Conservation (phyloP, 106 monocot genomes). For the Dendrobium chrysotoxum region DNA sequence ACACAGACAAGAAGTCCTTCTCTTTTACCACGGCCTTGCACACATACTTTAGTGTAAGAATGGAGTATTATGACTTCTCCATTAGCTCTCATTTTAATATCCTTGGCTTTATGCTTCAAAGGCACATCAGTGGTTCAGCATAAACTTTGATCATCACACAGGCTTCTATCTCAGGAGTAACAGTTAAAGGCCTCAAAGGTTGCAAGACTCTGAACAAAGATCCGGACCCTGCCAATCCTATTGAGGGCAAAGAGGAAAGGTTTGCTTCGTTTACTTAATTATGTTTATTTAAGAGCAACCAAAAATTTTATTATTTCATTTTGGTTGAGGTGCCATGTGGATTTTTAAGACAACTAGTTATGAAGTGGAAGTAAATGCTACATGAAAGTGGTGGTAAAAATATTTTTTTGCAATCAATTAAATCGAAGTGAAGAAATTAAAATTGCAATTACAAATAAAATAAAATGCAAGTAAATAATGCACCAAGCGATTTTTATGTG, state of each 20-base stretch:
- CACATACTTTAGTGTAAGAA: constrained; percentile 84
- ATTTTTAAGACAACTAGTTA: background rate
- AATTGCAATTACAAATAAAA: too few species aligned
- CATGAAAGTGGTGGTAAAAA: too few species aligned
- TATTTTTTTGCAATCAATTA: too few species aligned
- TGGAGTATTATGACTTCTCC: background rate
- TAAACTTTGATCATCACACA: constrained; percentile 17
- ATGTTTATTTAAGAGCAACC: background rate
- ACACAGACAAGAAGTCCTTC: constrained; percentile 80
- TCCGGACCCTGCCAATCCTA: constrained; percentile 88
- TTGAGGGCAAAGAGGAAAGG: constrained; percentile 82
- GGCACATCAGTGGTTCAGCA: background rate
- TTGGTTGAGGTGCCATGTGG: background rate
- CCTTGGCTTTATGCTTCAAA: constrained; percentile 6
- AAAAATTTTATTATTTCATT: background rate
- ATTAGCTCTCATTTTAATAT: background rate
- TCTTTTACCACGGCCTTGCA: constrained; percentile 83
- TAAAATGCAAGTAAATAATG: too few species aligned
- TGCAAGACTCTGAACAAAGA: constrained; percentile 90
- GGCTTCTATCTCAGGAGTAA: constrained; percentile 65
- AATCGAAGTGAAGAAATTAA: too few species aligned
- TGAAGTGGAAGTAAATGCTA: background rate
- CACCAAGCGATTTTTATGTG: too few species aligned
- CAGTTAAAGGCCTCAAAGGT: constrained; percentile 80
- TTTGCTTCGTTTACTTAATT: constrained; percentile 12